phyloP scores from a whole-genome alignment of 192 early-diverging fungal species.

The Umbelopsis vinacea region DNA sequence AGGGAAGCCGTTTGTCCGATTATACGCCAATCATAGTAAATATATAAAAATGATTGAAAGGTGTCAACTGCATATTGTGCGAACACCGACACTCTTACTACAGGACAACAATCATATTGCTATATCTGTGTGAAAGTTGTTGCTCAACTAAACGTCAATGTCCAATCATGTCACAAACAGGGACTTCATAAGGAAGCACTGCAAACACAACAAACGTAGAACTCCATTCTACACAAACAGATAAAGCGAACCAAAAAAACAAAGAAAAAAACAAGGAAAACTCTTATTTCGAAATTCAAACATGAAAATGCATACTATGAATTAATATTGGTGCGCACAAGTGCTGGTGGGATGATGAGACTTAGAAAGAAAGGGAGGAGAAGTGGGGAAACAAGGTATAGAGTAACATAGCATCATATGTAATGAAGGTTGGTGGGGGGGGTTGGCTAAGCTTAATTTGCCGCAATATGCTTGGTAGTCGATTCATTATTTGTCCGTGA shows the following conservation, averaged over 20 bases:
- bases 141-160: too few relatives aligned
- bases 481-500: conserved; percentile 6
- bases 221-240: neutral
- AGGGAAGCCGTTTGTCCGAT: too few relatives aligned
- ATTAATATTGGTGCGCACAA: neutral
- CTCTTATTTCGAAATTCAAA: conserved; percentile 21
- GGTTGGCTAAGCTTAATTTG: neutral
- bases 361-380: conserved; percentile 11
- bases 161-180: too few relatives aligned
- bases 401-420: conserved; percentile 2
- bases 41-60: too few relatives aligned
- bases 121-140: too few relatives aligned
- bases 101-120: too few relatives aligned
- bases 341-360: conserved; percentile 4
- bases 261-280: neutral
- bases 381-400: conserved; percentile 6
- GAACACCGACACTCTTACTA: too few relatives aligned
- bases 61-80: too few relatives aligned
- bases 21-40: too few relatives aligned
- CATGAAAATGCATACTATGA: conserved; percentile 22
- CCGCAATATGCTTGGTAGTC: conserved; percentile 7
- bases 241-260: neutral
- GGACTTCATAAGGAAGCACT: neutral
- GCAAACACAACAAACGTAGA: neutral
- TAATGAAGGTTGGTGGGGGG: neutral